Base-by-base conservation (phyloP, 2,329 filamentous ascomycete genomes). In the Fusarium cicatricum region DNA sequence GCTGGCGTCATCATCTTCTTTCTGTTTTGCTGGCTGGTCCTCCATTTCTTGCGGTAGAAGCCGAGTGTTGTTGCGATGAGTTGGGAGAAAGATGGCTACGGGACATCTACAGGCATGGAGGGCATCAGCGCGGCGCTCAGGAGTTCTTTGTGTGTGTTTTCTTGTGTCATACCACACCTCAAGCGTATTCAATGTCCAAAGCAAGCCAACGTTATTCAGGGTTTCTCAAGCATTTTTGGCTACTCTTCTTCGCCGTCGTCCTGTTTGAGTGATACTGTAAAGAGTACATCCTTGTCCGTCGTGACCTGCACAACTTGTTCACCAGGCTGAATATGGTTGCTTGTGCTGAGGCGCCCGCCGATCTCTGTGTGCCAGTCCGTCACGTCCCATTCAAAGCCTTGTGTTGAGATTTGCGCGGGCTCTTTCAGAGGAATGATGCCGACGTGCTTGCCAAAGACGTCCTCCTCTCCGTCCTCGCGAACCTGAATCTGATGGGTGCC, bases 361-460 rank as follows among this genome's bases (percentile, higher is more conserved):
- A 95, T 90, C 67, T 84, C 80, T 1, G 90, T 97, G 62, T 83
- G 77, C 92, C 94, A 97, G 56, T 91, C 80, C 55, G 81, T 72
- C 2, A 99, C 90, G 75, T 99, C 92, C 95, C 95, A 99, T 71
- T 96, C 88, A 16, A 98, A 78, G 0, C 95, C 95, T 12, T 80
- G 77, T 0, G 91, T 96, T 8, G 86, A 89, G 66, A 99, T 92
- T n/a, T 82, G 74, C 40, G 90, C 89, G 3, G 88, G 85, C n/a
- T 88, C 90, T 51, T 87, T 89, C 17, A 98, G 77, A 0, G 95
- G 95, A 33, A 99, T 80, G 60, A 99, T 90, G 10, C 95, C 95
- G 26, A 96, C 84, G 70, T 96, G 87, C 71, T 90, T 89, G 7
- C 84, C 90, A 67, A 97, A 90, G 3, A 84, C 74, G 43, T 78